Conservation (phyloP, 1,284 basidiomycete genomes). For the Heliocybe sulcata region DNA sequence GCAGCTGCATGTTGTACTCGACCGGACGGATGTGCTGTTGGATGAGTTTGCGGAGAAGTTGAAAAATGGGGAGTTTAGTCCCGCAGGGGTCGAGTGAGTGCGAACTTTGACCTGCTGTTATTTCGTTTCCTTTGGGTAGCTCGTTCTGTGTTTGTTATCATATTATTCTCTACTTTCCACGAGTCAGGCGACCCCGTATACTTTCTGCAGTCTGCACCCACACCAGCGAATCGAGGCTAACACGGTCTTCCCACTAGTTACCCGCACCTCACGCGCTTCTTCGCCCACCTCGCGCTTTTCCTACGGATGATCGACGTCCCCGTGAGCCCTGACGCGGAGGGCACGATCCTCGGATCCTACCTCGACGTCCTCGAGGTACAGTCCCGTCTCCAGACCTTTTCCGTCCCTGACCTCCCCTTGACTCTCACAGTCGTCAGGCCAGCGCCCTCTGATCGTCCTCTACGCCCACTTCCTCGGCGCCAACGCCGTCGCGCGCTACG, state of each 20-base stretch:
- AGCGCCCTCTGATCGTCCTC: conserved; percentile 85
- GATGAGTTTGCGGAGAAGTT: conserved; percentile 68
- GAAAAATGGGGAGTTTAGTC: conserved; percentile 37
- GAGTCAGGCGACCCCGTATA: too few species aligned
- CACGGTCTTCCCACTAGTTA: conserved; percentile 35
- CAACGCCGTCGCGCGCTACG: conserved; percentile 89
- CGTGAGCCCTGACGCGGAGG: conserved; percentile 69
- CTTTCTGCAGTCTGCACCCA: too few species aligned
- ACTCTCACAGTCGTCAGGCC: conserved; percentile 35
- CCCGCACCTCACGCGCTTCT: conserved; percentile 77
- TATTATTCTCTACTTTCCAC: too few species aligned
- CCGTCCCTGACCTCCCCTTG: background rate
- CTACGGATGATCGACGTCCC: conserved; percentile 75
- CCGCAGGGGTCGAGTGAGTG: conserved; percentile 60
- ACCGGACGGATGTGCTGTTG: conserved; percentile 61
- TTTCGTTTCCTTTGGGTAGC: too few species aligned
- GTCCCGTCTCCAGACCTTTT: too few species aligned
- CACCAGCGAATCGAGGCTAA: too few species aligned
- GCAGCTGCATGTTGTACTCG: conserved; percentile 82
- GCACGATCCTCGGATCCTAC: conserved; percentile 85
- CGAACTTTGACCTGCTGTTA: too few species aligned
- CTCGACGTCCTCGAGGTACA: conserved; percentile 80
- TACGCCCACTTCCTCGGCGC: conserved; percentile 91
- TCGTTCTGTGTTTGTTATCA: too few species aligned
- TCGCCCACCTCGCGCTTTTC: conserved; percentile 91